phyloP scores from a whole-genome alignment of 31 red algal genomes.

The Porphyra umbilicalis region DNA sequence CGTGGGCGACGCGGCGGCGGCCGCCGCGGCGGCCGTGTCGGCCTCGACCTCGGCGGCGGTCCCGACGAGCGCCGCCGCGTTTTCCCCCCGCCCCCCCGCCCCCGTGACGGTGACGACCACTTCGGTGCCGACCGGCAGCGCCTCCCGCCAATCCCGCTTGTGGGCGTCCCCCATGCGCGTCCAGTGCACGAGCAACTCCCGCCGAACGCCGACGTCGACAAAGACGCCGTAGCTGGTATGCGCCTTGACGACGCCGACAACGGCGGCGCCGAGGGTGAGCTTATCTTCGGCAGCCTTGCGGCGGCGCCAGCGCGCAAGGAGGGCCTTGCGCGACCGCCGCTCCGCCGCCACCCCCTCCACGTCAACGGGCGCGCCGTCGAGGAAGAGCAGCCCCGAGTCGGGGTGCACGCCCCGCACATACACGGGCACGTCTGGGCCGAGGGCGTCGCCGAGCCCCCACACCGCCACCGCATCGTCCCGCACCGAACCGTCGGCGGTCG shows the following conservation, averaged over 20 bases:
- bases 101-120: slow-evolving; percentile 8
- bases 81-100: slow-evolving; percentile 6
- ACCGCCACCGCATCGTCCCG: not conserved
- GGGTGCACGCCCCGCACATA: slow-evolving; percentile 37
- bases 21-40: slow-evolving; percentile 2
- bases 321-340: not conserved
- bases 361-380: slow-evolving; percentile 27
- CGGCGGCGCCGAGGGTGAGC: slow-evolving; percentile 6
- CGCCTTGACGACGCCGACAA: slow-evolving; percentile 22
- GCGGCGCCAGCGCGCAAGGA: slow-evolving; percentile 6
- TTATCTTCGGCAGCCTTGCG: not conserved
- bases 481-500: not conserved
- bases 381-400: slow-evolving; percentile 18
- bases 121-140: slow-evolving; percentile 10
- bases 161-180: slow-evolving; percentile 28
- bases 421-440: slow-evolving; percentile 2
- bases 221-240: slow-evolving; percentile 32
- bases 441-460: not conserved
- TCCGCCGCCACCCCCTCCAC: slow-evolving; percentile 18
- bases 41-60: slow-evolving; percentile 8
- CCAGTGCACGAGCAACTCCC: slow-evolving; percentile 45
- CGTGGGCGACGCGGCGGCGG: slow-evolving; percentile 10
- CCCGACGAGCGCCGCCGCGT: slow-evolving; percentile 20
- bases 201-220: slow-evolving; percentile 49
- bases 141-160: slow-evolving; percentile 32